Percentiles rank a stretch among this genome's conserved stretches.
phyloP scores from a whole-genome alignment of 2,329 filamentous ascomycete species.

The Bipolaris zeicola region DNA sequence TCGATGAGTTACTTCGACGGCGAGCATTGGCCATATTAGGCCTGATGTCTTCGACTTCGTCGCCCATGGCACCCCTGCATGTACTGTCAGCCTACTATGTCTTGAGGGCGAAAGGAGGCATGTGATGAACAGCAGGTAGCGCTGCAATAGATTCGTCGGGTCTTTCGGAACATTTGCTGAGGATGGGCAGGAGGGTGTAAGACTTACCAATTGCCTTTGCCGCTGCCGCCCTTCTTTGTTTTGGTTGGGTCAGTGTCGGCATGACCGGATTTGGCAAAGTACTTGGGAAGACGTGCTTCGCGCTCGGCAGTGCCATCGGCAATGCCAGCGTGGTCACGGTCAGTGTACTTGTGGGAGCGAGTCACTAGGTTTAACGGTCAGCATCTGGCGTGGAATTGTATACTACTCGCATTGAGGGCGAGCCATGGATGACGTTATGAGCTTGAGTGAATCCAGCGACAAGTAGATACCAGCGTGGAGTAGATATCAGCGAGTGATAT shows the following conservation, averaged over 20 bases:
- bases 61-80: slow-evolving; percentile 77
- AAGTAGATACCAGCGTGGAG: slow-evolving; percentile 5
- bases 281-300: slow-evolving; percentile 81
- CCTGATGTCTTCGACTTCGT: slow-evolving; percentile 81
- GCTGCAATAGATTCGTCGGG: neutral
- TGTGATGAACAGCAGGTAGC: neutral
- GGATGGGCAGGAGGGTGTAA: neutral
- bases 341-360: slow-evolving; percentile 94
- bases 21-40: slow-evolving; percentile 86
- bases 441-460: slow-evolving; percentile 9
- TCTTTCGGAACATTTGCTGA: neutral
- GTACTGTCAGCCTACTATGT: slow-evolving; percentile 21
- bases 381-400: neutral
- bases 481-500: neutral
- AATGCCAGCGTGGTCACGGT: slow-evolving; percentile 83
- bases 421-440: neutral
- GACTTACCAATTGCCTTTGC: slow-evolving; percentile 90
- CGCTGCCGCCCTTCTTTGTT: slow-evolving; percentile 94
- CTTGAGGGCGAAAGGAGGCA: neutral
- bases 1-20: slow-evolving; percentile 90
- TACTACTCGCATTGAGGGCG: neutral
- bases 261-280: slow-evolving; percentile 88
- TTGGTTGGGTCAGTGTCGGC: slow-evolving; percentile 85
- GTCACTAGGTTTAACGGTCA: slow-evolving; percentile 69
- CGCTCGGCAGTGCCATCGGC: slow-evolving; percentile 73